phyloP scores from a whole-genome alignment of 257 asterid species.

The Fraxinus cuspidata region DNA sequence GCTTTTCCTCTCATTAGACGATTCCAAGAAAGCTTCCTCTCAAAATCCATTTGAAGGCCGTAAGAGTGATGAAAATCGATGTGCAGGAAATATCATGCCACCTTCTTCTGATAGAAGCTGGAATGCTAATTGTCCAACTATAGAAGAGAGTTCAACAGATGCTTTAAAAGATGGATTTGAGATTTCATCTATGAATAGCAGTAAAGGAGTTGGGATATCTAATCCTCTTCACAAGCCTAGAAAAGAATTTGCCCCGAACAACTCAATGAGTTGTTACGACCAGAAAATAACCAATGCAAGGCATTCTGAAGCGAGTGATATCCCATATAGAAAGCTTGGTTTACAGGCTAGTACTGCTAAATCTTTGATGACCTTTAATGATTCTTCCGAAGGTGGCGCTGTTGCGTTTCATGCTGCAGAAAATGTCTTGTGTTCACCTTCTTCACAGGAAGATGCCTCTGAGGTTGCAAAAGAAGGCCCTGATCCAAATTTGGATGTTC shows the following conservation, averaged over 20 bases:
- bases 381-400: slow-evolving; percentile 56
- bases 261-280: slow-evolving; percentile 34
- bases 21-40: slow-evolving; percentile 33
- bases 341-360: slow-evolving; percentile 24
- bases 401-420: slow-evolving; percentile 85
- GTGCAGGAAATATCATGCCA: slow-evolving; percentile 31
- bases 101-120: slow-evolving; percentile 28
- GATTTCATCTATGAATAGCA: slow-evolving; percentile 29
- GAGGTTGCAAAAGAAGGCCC: slow-evolving; percentile 35
- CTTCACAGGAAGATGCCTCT: slow-evolving; percentile 60
- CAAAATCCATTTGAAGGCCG: slow-evolving; percentile 36
- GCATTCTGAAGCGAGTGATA: slow-evolving; percentile 37
- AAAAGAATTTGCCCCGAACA: slow-evolving; percentile 31
- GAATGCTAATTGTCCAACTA: slow-evolving; percentile 31
- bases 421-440: slow-evolving; percentile 69
- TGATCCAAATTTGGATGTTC: slow-evolving; percentile 49
- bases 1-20: slow-evolving; percentile 31
- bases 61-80: slow-evolving; percentile 30
- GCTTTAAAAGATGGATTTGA: slow-evolving; percentile 28
- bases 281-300: slow-evolving; percentile 28
- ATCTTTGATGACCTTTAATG: slow-evolving; percentile 38
- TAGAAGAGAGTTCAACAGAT: slow-evolving; percentile 37
- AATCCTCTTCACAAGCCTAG: slow-evolving; percentile 36
- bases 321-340: slow-evolving; percentile 17
- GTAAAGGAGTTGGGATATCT: slow-evolving; percentile 36